phyloP scores from a whole-genome alignment of 179 eudicot genomes.

The Drosera spatulata region DNA sequence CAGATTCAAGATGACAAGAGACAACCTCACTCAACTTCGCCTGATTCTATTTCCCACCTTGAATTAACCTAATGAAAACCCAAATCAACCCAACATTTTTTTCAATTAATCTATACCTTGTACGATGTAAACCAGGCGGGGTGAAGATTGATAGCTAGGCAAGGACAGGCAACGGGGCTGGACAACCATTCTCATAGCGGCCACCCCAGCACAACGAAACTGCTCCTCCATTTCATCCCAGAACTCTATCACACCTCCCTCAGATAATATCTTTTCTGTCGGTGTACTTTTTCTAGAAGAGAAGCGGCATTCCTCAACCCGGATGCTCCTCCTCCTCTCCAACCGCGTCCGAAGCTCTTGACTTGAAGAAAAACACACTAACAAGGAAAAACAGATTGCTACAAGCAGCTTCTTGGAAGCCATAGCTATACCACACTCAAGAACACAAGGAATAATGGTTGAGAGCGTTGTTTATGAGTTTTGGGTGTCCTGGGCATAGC shows the following conservation, averaged over 20 bases:
- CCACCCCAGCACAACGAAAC: slow-evolving; percentile 59
- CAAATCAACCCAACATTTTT: neutral
- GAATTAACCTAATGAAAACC: neutral
- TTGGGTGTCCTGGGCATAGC: no score
- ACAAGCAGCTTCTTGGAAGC: slow-evolving; percentile 23
- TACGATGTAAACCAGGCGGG: slow-evolving; percentile 50
- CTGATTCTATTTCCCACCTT: no score
- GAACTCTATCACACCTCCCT: slow-evolving; percentile 47
- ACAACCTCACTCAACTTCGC: no score
- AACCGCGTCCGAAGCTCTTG: slow-evolving; percentile 5
- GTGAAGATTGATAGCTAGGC: slow-evolving; percentile 51
- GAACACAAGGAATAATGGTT: neutral
- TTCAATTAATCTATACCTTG: slow-evolving; percentile 23
- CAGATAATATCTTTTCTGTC: slow-evolving; percentile 25
- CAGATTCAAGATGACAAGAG: no score
- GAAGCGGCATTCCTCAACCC: slow-evolving; percentile 38
- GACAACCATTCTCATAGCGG: slow-evolving; percentile 31
- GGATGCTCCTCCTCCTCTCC: slow-evolving; percentile 14
- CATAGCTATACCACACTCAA: slow-evolving; percentile 11
- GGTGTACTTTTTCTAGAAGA: slow-evolving; percentile 33
- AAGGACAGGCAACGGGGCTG: slow-evolving; percentile 40
- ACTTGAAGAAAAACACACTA: slow-evolving; percentile 14
- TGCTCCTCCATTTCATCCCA: slow-evolving; percentile 59
- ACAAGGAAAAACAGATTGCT: slow-evolving; percentile 24
- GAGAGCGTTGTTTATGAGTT: no score